Percentiles rank a stretch among this genome's conserved stretches.
phyloP scores from a whole-genome alignment of 208 protist species.

The Crithidia thermophila region DNA sequence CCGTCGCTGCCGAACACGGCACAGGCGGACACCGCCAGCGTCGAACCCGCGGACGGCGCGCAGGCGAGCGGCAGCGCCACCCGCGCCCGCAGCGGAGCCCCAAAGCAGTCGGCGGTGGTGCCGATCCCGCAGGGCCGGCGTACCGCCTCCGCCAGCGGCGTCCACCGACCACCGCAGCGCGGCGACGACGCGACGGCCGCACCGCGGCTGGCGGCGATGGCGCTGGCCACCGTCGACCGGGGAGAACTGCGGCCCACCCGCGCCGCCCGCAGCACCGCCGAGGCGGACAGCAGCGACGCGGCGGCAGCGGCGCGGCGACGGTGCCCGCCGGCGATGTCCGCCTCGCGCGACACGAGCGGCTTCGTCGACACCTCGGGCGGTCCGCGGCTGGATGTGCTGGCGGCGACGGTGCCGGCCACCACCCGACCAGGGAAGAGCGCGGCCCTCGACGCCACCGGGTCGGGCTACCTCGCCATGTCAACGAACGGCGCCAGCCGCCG shows the following conservation, averaged over 20 bases:
- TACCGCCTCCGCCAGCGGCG: slow-evolving; percentile 16
- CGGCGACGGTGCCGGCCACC: slow-evolving; percentile 6
- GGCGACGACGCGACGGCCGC: neutral
- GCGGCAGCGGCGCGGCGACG: neutral
- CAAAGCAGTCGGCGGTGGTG: slow-evolving; percentile 15
- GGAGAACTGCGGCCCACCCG: slow-evolving; percentile 15
- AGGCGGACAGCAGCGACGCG: neutral
- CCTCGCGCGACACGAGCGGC: neutral
- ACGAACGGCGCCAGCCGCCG: neutral
- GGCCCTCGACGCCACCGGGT: neutral
- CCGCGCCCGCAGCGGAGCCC: neutral
- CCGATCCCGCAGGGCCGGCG: slow-evolving; percentile 13
- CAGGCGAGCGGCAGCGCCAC: neutral
- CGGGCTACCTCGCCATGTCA: neutral
- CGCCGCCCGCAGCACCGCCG: neutral
- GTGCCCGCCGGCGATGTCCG: slow-evolving; percentile 3
- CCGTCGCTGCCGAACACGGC: slow-evolving; percentile 15
- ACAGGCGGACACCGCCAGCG: neutral
- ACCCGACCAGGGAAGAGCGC: slow-evolving; percentile 5
- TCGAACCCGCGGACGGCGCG: neutral
- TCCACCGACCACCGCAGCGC: neutral
- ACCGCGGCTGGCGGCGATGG: neutral
- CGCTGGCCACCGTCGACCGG: neutral
- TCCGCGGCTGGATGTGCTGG: slow-evolving; percentile 6
- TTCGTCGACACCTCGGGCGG: neutral